Evolutionary conservation across 2,329 filamentous ascomycete genomes (phyloP).

Genomic region (Colletotrichum nymphaeae): DNA sequence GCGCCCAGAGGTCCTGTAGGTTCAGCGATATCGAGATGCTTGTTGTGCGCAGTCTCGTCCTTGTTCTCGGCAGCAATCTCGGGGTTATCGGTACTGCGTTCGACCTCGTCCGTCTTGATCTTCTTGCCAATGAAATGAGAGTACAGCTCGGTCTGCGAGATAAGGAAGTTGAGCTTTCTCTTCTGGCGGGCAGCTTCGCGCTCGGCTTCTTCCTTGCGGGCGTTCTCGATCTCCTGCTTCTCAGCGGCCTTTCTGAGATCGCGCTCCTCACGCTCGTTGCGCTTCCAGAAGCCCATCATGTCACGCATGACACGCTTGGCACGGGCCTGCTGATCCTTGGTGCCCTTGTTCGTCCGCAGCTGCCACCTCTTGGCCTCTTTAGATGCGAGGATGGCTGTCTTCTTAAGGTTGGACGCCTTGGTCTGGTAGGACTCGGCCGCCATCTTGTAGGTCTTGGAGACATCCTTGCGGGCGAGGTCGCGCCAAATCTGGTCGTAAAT

Average conservation of each 20-base stretch:
- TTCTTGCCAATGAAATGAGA: constrained; percentile 99
- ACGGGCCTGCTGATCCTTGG: constrained; percentile 95
- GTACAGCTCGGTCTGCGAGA: constrained; percentile 98
- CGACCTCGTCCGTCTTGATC: constrained; percentile 96
- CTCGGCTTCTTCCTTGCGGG: constrained; percentile 95
- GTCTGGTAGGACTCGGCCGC: constrained; percentile 87
- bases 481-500: constrained; percentile 98
- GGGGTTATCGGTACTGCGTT: constrained; percentile 86
- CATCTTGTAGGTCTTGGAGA: constrained; percentile 91
- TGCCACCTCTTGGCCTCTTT: constrained; percentile 99
- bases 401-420: constrained; percentile 95
- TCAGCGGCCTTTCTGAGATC: constrained; percentile 94
- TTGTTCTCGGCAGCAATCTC: constrained; percentile 71
- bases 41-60: constrained; percentile 51
- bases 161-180: constrained; percentile 98
- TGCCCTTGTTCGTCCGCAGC: constrained; percentile 96
- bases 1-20: constrained; percentile 64
- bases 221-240: constrained; percentile 94
- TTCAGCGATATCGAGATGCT: constrained; percentile 60
- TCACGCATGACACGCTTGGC: constrained; percentile 99
- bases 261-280: constrained; percentile 96
- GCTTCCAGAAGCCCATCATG: constrained; percentile 99
- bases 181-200: constrained; percentile 97
- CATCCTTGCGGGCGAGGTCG: constrained; percentile 92
- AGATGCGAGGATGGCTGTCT: constrained; percentile 94